phyloP scores from a whole-genome alignment of 805 yeast genomes.

The Saccharomycodes ludwigii region DNA sequence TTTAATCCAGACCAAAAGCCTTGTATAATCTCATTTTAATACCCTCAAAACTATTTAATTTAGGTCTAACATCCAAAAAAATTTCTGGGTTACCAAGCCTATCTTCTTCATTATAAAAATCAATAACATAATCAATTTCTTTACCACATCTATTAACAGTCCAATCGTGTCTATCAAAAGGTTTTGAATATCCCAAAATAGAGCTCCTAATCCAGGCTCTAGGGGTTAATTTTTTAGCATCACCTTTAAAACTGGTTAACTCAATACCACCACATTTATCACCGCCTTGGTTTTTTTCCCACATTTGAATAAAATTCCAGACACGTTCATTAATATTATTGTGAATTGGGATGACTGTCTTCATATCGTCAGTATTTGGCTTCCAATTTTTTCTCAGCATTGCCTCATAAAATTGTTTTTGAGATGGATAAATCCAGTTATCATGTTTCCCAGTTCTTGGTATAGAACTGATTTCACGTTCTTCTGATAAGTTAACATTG shows the following conservation, averaged over 20 bases:
- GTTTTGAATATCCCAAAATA: conserved; percentile 57
- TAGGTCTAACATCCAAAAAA: conserved; percentile 85
- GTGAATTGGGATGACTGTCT: conserved; percentile 84
- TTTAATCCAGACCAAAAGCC: conserved; percentile 44
- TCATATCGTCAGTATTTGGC: conserved; percentile 75
- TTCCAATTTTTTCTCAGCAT: conserved; percentile 86
- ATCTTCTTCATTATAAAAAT: conserved; percentile 46
- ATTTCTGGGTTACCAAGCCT: conserved; percentile 41
- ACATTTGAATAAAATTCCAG: conserved; percentile 69
- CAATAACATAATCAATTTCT: conserved; percentile 81
- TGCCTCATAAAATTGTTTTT: conserved; percentile 87
- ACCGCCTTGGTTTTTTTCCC: conserved; percentile 60
- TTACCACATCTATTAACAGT: conserved; percentile 72
- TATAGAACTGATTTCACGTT: conserved; percentile 67
- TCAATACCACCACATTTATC: conserved; percentile 75
- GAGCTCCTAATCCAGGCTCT: conserved; percentile 60
- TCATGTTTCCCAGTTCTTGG: conserved; percentile 58
- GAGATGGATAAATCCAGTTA: conserved; percentile 94
- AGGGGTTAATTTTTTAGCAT: conserved; percentile 75
- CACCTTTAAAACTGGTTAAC: conserved; percentile 80
- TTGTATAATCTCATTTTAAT: conserved; percentile 50
- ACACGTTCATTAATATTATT: conserved; percentile 88
- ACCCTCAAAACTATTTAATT: conserved; percentile 74
- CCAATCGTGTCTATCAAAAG: conserved; percentile 98
- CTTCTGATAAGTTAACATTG: conserved; percentile 43